Percentiles rank a stretch among this genome's conserved stretches.
Evolutionary conservation across 768 basidiomycete genomes (phyloP).

Genomic region (Tephrocybe rancida): DNA sequence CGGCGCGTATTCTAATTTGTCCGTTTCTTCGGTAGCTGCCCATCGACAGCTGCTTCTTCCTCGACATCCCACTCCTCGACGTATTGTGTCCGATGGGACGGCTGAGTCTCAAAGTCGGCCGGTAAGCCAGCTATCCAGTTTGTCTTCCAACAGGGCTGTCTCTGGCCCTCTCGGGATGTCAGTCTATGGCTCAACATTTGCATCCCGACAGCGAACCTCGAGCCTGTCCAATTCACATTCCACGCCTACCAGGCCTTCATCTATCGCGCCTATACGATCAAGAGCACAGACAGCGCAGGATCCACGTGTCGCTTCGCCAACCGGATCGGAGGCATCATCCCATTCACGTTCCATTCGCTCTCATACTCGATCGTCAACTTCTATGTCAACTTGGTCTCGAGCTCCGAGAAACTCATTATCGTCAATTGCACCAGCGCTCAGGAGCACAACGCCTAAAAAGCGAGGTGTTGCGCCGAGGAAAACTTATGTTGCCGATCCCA

Average conservation of each 20-base stretch:
- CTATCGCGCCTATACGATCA: conserved; percentile 37
- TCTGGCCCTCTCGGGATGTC: conserved; percentile 64
- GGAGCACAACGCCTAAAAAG: conserved; percentile 48
- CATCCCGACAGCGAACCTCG: conserved; percentile 85
- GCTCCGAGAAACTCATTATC: conserved; percentile 68
- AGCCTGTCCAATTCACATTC: conserved; percentile 44
- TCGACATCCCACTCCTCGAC: conserved; percentile 45
- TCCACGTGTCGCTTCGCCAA: conserved; percentile 56
- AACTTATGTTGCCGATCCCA: conserved; percentile 85
- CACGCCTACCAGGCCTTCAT: conserved; percentile 34
- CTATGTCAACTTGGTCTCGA: conserved; percentile 67
- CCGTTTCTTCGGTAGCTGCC: conserved; percentile 35
- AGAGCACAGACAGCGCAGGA: conserved; percentile 40
- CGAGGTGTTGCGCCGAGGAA: conserved; percentile 49
- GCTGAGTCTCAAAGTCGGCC: conserved; percentile 49
- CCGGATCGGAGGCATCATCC: conserved; percentile 60
- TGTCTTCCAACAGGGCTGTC: conserved; percentile 61
- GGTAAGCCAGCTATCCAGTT: conserved; percentile 58
- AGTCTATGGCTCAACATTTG: conserved; percentile 67
- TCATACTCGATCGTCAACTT: conserved; percentile 43
- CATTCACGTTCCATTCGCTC: conserved; percentile 45
- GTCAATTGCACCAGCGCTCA: conserved; percentile 33
- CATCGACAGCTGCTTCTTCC: conserved; percentile 50
- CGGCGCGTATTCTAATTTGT: conserved; percentile 41
- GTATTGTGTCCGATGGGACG: conserved; percentile 48